Evolutionary conservation across 352 stramenopile genomes (phyloP), one percentile per base, ranked within the genome.

Genomic region (Albugo laibachii): DNA sequence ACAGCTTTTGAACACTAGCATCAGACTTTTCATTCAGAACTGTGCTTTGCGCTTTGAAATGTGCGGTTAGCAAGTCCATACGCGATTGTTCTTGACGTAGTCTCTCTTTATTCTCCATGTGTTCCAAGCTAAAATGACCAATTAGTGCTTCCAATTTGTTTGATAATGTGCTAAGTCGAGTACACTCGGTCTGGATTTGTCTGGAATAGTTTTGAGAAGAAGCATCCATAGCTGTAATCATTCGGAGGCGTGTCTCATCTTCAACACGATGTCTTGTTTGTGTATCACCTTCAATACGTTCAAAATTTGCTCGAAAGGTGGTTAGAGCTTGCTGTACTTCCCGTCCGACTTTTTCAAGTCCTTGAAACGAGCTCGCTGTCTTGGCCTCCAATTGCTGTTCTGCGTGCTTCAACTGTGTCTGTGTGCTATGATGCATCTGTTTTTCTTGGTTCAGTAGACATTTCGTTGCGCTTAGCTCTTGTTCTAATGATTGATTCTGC

Each of bases 71-170:
- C 12, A 63, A 63, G 36, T 72, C 65, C 4, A 88, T 35, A 0
- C 75, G 72, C n/a, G 66, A 43, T 49, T 88, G 76, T 41, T 88
- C 73, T 16, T 74, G 60, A 10, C 70, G 59, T 35, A 88, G 41
- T 2, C 76, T 66, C 56, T 88, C 73, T 40, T 81, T 79, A 41
- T 88, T 71, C 18, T 85, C 75, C 11, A 80, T 45, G 20, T 77
- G 59, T 45, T 77, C 70, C 41, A 82, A 69, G 5, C 70, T 65
- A 18, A 54, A 58, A 27, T 65, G 54, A 0, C 73, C 65, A 27
- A 80, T 56, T 5, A 62, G 71, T 13, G 57, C 49, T 54, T 85
- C 76, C 1, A 88, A 53, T 1, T 53, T 63, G 5, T 51, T 49
- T 3, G 85, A 49, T 4, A 88, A 41, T 37, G 61, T 64, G 19